Evolutionary conservation across 1,139 yeast genomes (phyloP).

Genomic region (Lodderomyces oxycetoniae): DNA sequence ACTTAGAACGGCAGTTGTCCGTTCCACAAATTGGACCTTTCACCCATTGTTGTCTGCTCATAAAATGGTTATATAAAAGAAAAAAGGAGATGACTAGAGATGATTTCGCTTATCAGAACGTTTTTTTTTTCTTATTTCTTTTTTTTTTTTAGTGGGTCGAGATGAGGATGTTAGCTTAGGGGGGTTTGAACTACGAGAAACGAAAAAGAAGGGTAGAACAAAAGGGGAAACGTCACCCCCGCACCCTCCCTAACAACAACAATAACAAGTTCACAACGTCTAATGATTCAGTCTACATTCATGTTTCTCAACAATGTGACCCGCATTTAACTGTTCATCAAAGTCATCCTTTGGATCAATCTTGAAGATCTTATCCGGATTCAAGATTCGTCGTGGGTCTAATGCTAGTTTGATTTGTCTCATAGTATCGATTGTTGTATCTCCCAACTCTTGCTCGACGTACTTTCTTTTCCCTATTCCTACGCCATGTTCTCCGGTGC

Average conservation of each 20-base stretch:
- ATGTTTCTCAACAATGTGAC: slow-evolving; percentile 15
- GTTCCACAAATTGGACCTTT: slow-evolving; percentile 84
- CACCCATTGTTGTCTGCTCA: slow-evolving; percentile 40
- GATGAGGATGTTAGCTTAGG: not conserved
- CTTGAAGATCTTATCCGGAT: slow-evolving; percentile 33
- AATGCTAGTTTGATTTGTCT: slow-evolving; percentile 30
- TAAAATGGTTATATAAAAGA: slow-evolving; percentile 1
- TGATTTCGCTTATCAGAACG: too few species aligned
- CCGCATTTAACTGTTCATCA: slow-evolving; percentile 29
- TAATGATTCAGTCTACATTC: slow-evolving; percentile 13
- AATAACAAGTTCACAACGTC: too few species aligned
- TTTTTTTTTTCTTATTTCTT: not conserved
- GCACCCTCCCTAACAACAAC: too few species aligned
- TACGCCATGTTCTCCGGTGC: slow-evolving; percentile 48
- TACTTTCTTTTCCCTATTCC: slow-evolving; percentile 43
- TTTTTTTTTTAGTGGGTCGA: slow-evolving; percentile 1
- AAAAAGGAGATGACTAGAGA: too few species aligned
- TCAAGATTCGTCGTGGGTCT: slow-evolving; percentile 30
- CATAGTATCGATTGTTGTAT: slow-evolving; percentile 37
- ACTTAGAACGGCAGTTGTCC: slow-evolving; percentile 78
- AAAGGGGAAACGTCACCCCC: too few species aligned
- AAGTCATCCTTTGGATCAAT: slow-evolving; percentile 35
- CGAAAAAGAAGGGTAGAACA: too few species aligned
- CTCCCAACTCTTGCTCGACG: slow-evolving; percentile 34
- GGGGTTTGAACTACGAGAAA: too few species aligned